Conservation (phyloP, 352 stramenopile genomes). For the Phytophthora fragariae region DNA sequence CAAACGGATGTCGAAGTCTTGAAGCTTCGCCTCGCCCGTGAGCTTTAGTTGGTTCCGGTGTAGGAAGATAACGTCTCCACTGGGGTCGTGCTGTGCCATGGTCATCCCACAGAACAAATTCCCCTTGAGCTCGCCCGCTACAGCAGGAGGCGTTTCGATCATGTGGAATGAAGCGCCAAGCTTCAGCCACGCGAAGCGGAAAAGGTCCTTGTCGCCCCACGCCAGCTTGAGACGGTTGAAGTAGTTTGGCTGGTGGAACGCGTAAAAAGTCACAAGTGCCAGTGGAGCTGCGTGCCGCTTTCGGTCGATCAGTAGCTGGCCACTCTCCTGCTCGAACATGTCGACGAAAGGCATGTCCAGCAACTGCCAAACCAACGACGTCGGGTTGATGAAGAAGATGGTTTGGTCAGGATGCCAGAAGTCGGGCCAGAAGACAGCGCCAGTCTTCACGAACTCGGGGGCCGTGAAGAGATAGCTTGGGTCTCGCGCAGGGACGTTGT, state of each 20-base stretch:
- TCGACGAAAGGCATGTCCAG: constrained; percentile 53
- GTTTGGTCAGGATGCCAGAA: constrained; percentile 32
- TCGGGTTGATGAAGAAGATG: constrained; percentile 33
- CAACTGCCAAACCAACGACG: constrained; percentile 48
- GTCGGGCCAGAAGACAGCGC: constrained; percentile 36
- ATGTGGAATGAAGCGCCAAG: constrained; percentile 56
- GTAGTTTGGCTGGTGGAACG: constrained; percentile 48
- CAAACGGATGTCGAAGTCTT: constrained; percentile 19
- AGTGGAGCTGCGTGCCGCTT: constrained; percentile 41
- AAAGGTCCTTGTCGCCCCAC: constrained; percentile 69
- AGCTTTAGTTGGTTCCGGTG: constrained; percentile 65
- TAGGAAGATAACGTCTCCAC: constrained; percentile 50
- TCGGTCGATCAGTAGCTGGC: constrained; percentile 59
- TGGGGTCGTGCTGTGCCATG: constrained; percentile 52
- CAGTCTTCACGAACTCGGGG: constrained; percentile 16
- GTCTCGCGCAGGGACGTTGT: constrained; percentile 57
- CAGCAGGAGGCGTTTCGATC: constrained; percentile 48
- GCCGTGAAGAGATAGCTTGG: constrained; percentile 61
- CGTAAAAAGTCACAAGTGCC: constrained; percentile 45
- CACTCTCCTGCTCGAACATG: constrained; percentile 77
- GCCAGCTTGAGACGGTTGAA: constrained; percentile 46
- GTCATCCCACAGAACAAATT: constrained; percentile 58
- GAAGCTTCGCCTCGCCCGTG: constrained; percentile 11
- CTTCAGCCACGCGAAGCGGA: constrained; percentile 67
- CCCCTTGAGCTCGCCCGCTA: constrained; percentile 40